Evolutionary conservation across 441 rosid species (phyloP).

Genomic region (Erysimum cheiri): DNA sequence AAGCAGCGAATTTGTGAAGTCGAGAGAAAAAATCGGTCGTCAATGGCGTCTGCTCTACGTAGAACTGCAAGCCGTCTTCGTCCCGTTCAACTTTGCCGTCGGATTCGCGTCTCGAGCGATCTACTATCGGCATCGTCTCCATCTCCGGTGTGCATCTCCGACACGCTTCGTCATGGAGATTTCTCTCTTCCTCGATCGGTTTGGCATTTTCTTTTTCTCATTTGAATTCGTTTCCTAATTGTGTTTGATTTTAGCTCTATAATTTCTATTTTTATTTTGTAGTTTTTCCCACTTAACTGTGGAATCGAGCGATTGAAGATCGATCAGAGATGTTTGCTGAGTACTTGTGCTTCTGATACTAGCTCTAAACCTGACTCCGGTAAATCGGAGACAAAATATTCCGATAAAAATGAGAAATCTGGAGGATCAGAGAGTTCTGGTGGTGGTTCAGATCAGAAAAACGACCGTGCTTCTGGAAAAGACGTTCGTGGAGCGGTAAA

Average conservation of each 20-base stretch:
- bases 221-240: constrained; percentile 8
- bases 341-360: constrained; percentile 40
- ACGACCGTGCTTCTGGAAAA: constrained; percentile 56
- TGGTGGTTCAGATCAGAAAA: constrained; percentile 47
- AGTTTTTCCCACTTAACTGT: constrained; percentile 45
- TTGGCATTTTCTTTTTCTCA: constrained; percentile 29
- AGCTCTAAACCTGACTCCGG: constrained; percentile 30
- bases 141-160: constrained; percentile 37
- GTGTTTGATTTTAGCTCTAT: background rate
- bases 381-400: constrained; percentile 40
- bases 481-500: constrained; percentile 93
- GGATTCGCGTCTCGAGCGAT: constrained; percentile 34
- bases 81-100: constrained; percentile 34
- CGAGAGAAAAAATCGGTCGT: constrained; percentile 20
- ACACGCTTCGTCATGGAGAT: constrained; percentile 37
- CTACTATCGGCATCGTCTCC: constrained; percentile 32
- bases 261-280: background rate
- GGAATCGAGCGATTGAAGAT: constrained; percentile 44
- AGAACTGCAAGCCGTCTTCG: constrained; percentile 54
- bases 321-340: constrained; percentile 49
- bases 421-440: constrained; percentile 57
- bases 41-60: constrained; percentile 67
- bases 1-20: background rate
- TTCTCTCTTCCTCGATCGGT: constrained; percentile 50
- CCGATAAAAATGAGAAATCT: constrained; percentile 57